Evolutionary conservation across 75 land plant genomes (phyloP).

Genomic region (Sequoiadendron giganteum): DNA sequence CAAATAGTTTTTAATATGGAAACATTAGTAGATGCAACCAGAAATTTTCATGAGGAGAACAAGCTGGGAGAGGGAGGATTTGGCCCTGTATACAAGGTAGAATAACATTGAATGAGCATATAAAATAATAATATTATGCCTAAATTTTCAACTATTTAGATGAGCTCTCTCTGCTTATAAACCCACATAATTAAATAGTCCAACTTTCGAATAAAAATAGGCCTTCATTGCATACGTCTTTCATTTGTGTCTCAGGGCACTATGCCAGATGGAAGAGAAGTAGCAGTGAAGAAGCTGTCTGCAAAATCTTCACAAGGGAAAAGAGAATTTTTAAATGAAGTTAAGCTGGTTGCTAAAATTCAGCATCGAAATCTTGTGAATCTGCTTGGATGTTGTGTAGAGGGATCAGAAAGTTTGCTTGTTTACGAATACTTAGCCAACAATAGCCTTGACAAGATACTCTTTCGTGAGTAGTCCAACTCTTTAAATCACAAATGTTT

Average conservation of each 20-base stretch:
- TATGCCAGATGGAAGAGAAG: neutral
- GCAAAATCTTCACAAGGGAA: neutral
- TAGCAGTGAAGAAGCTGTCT: conserved; percentile 1
- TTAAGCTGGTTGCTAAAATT: neutral
- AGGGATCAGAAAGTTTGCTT: too few relatives aligned
- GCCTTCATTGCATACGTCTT: neutral
- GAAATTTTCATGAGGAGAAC: too few relatives aligned
- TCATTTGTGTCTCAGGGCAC: neutral
- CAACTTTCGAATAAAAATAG: neutral
- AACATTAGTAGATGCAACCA: neutral
- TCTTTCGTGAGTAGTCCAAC: too few relatives aligned
- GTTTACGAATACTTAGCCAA: too few relatives aligned
- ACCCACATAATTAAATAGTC: neutral
- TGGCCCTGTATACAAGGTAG: neutral
- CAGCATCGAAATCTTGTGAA: too few relatives aligned
- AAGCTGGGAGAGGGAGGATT: too few relatives aligned
- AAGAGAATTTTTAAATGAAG: neutral
- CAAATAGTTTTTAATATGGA: neutral
- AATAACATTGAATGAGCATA: neutral
- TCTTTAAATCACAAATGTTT: too few relatives aligned
- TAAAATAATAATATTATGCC: neutral
- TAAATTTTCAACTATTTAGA: neutral
- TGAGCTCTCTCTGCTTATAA: neutral
- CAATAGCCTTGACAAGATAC: too few relatives aligned
- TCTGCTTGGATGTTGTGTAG: too few relatives aligned